phyloP scores from a whole-genome alignment of 2,329 filamentous ascomycete species.

The Fusarium acutatum region DNA sequence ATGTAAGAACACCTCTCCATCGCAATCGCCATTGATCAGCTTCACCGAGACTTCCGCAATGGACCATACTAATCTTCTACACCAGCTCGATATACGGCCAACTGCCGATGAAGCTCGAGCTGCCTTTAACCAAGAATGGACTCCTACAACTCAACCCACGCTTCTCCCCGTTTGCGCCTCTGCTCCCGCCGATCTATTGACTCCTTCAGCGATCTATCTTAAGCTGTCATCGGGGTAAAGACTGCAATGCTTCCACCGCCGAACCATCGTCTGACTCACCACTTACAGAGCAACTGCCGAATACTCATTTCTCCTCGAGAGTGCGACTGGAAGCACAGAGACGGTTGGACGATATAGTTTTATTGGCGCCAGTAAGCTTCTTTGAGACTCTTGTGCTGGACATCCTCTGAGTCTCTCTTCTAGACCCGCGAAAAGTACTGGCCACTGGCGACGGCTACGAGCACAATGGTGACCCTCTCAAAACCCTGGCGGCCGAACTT shows the following conservation, averaged over 20 bases:
- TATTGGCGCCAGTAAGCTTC: constrained; percentile 70
- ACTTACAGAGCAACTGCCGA: constrained; percentile 60
- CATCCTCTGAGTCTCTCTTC: constrained; percentile 13
- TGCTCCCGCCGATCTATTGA: constrained; percentile 91
- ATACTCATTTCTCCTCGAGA: constrained; percentile 95
- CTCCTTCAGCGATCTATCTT: constrained; percentile 92
- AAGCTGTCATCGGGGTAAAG: constrained; percentile 66
- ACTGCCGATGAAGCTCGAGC: constrained; percentile 41
- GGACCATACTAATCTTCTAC: constrained; percentile 4
- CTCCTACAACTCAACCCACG: constrained; percentile 60
- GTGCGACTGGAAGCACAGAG: constrained; percentile 81
- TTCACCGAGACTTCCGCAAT: neutral
- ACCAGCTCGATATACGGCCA: constrained; percentile 41
- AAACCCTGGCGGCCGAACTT: constrained; percentile 82
- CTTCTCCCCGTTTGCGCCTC: constrained; percentile 84
- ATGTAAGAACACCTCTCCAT: constrained; percentile 20
- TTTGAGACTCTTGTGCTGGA: neutral
- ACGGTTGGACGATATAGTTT: constrained; percentile 96
- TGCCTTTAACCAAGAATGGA: constrained; percentile 39
- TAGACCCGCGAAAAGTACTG: constrained; percentile 78
- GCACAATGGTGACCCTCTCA: constrained; percentile 83
- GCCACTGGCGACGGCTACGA: constrained; percentile 90
- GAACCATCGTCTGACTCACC: constrained; percentile 29
- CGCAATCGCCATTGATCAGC: neutral
- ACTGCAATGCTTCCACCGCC: neutral